A percentile compares a stretch with the other conserved stretches of the same genome.
Conservation (phyloP, 176 grass and related monocot genomes). For the Ampelocalamus luodianensis region DNA sequence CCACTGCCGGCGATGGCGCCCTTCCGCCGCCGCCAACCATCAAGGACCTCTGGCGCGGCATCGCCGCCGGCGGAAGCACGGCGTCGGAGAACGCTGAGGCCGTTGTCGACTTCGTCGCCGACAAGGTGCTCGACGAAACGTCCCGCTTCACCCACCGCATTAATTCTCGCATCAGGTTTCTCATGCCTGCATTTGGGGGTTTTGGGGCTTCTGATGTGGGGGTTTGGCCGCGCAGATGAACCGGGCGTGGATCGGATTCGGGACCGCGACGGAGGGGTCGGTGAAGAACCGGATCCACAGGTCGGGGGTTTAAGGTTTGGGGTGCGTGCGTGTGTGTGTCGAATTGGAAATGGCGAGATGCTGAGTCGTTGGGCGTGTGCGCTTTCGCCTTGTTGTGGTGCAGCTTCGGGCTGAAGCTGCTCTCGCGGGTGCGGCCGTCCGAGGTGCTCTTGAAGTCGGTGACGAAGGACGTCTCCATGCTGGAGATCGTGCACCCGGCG, state of each 20-base stretch:
- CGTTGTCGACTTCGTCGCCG: constrained; percentile 64
- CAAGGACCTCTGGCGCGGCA: constrained; percentile 68
- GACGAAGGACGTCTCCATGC: constrained; percentile 70
- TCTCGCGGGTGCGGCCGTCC: constrained; percentile 80
- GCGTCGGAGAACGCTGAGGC: constrained; percentile 69
- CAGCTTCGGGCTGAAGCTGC: constrained; percentile 82
- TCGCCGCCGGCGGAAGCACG: constrained; percentile 47
- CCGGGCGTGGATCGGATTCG: constrained; percentile 75
- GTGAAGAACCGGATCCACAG: constrained; percentile 89
- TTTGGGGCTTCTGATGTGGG: constrained; percentile 8
- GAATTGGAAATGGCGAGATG: constrained; percentile 13
- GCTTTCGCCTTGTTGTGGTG: constrained; percentile 8
- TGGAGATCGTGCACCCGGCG: constrained; percentile 78
- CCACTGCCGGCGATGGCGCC: constrained; percentile 1
- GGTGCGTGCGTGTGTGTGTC: background rate
- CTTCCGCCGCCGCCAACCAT: constrained; percentile 43
- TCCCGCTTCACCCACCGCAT: background rate
- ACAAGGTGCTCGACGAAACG: constrained; percentile 57
- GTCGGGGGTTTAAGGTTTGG: constrained; percentile 42
- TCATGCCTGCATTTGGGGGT: background rate
- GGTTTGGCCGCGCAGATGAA: constrained; percentile 63
- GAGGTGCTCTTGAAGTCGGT: constrained; percentile 90
- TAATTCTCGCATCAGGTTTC: background rate
- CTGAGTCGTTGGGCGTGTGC: background rate
- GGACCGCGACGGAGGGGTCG: constrained; percentile 77